A percentile compares a stretch with the other conserved stretches of the same genome.
Evolutionary conservation across 1,284 basidiomycete species (phyloP).

Genomic region (Cryptococcus sp.): DNA sequence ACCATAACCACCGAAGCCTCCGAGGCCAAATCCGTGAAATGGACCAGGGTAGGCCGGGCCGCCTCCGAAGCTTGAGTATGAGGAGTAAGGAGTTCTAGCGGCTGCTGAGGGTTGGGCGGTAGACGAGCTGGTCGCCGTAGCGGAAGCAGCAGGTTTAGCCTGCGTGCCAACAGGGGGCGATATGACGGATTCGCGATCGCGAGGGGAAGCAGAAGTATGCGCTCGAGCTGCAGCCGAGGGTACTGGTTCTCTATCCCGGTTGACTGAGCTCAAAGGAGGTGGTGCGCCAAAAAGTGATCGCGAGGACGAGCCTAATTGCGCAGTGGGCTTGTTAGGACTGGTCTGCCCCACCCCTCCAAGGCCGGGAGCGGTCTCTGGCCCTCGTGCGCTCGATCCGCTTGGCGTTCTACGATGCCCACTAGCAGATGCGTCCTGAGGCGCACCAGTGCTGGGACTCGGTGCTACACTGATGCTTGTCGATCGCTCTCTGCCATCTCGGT

Average conservation of each 20-base stretch:
- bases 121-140: neutral
- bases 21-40: conserved; percentile 21
- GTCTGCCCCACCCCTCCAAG: conserved; percentile 4
- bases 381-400: conserved; percentile 16
- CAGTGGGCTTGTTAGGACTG: conserved; percentile 18
- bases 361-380: conserved; percentile 7
- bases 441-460: conserved; percentile 7
- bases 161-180: conserved; percentile 6
- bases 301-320: conserved; percentile 4
- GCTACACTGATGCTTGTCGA: conserved; percentile 8
- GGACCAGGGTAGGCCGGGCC: conserved; percentile 9
- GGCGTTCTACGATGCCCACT: conserved; percentile 15
- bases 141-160: conserved; percentile 7
- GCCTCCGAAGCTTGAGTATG: conserved; percentile 7
- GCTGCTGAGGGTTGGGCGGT: conserved; percentile 4
- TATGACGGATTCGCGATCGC: conserved; percentile 9
- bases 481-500: conserved; percentile 17
- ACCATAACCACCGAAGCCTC: conserved; percentile 21
- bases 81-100: conserved; percentile 8
- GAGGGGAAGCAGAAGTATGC: conserved; percentile 14
- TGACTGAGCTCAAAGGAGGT: conserved; percentile 5
- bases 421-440: conserved; percentile 2
- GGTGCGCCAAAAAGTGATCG: conserved; percentile 16
- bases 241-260: conserved; percentile 14
- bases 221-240: conserved; percentile 13